Percentiles rank a stretch among this genome's conserved stretches.
Evolutionary conservation across 108 stramenopile species (phyloP).

Genomic region (Stephanodiscus triporus): DNA sequence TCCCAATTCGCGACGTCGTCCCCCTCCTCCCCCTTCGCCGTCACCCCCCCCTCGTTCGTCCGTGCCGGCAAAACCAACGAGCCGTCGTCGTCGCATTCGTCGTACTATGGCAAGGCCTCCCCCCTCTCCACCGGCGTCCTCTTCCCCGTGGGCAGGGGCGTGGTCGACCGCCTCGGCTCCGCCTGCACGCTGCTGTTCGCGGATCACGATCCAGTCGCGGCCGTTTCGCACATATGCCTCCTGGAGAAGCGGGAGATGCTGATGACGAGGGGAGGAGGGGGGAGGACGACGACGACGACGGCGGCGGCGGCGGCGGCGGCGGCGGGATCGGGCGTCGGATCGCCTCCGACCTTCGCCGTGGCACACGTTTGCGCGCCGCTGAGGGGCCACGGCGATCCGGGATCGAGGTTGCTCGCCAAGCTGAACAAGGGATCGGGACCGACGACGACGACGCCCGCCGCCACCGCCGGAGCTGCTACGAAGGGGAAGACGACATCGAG

Average conservation of each 20-base stretch:
- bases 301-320: no score
- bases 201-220: conserved; percentile 26
- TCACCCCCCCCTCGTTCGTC: neutral
- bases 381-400: conserved; percentile 27
- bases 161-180: conserved; percentile 29
- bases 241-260: conserved; percentile 28
- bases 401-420: conserved; percentile 38
- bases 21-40: neutral
- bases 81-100: conserved; percentile 1
- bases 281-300: neutral
- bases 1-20: conserved; percentile 8
- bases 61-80: neutral
- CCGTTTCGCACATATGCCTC: conserved; percentile 34
- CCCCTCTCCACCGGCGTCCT: conserved; percentile 36
- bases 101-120: conserved; percentile 41
- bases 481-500: neutral
- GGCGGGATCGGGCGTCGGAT: no score
- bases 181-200: conserved; percentile 34
- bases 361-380: conserved; percentile 35
- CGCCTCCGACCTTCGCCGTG: no score
- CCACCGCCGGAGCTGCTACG: no score
- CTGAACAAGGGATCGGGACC: conserved; percentile 1
- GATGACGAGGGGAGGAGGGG: neutral
- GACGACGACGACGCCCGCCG: neutral
- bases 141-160: conserved; percentile 30